These are phyloP conservation scores for Ceratobasidium theobromae DNA, from an alignment of 1,284 basidiomycete species.

Conservation along the genomic window DNA sequence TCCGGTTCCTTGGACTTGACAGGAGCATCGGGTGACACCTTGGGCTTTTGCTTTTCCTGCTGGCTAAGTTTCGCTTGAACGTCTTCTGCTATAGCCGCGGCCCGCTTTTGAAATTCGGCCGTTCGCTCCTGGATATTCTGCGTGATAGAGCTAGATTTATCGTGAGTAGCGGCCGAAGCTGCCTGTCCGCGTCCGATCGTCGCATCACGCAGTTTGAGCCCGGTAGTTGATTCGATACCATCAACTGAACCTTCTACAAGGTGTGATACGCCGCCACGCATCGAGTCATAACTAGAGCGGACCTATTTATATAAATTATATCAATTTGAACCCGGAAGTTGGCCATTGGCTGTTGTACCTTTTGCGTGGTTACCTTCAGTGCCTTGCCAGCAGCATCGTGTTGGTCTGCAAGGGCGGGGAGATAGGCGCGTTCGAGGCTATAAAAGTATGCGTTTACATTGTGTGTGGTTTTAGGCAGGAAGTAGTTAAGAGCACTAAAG, in stretches of 20 bases:
- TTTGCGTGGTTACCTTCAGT: neutral
- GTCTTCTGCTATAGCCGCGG: neutral
- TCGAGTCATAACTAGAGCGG: neutral
- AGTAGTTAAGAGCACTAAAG: slow-evolving; percentile 66
- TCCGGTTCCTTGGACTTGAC: neutral
- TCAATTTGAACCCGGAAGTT: neutral
- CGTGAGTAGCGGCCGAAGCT: neutral
- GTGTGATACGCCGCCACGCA: slow-evolving; percentile 16
- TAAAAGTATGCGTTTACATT: slow-evolving; percentile 69
- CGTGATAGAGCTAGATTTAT: slow-evolving; percentile 4
- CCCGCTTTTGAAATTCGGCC: slow-evolving; percentile 12
- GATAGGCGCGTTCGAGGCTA: slow-evolving; percentile 68
- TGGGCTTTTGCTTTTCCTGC: neutral
- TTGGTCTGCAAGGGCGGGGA: slow-evolving; percentile 65
- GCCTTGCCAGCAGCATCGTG: slow-evolving; percentile 64
- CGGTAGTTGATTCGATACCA: slow-evolving; percentile 15
- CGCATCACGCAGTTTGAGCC: slow-evolving; percentile 13
- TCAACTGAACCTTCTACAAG: slow-evolving; percentile 14
- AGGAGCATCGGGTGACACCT: neutral
- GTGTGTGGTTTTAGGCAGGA: slow-evolving; percentile 74
- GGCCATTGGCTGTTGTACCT: neutral
- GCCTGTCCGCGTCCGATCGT: slow-evolving; percentile 13
- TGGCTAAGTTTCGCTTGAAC: slow-evolving; percentile 8
- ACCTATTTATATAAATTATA: neutral
- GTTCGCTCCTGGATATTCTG: slow-evolving; percentile 15